Conservation (phyloP, 768 basidiomycete genomes). For the Tulasnella sp. region DNA sequence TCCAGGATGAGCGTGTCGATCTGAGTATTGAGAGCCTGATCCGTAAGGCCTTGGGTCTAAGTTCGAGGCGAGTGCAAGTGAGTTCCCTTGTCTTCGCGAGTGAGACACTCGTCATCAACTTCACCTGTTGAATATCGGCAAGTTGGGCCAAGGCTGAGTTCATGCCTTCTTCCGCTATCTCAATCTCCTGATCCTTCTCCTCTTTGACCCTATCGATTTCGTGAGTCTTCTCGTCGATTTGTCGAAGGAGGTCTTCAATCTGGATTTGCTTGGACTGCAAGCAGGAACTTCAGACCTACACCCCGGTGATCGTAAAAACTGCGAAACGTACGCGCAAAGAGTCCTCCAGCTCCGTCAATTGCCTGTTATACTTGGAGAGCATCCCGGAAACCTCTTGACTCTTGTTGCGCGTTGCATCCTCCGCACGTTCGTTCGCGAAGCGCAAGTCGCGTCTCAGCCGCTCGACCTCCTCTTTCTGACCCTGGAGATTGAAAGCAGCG, state of each 20-base stretch:
- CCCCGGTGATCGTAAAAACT: not conserved
- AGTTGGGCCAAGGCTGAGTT: slow-evolving; percentile 83
- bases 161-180: slow-evolving; percentile 92
- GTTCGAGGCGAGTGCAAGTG: not conserved
- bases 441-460: slow-evolving; percentile 81
- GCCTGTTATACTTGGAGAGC: slow-evolving; percentile 88
- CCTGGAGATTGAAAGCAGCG: slow-evolving; percentile 25
- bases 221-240: slow-evolving; percentile 58
- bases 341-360: slow-evolving; percentile 92
- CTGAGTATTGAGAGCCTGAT: slow-evolving; percentile 90
- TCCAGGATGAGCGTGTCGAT: slow-evolving; percentile 95
- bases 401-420: slow-evolving; percentile 84
- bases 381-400: slow-evolving; percentile 84
- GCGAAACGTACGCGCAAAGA: slow-evolving; percentile 66
- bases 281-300: not conserved
- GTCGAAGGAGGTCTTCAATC: slow-evolving; percentile 82
- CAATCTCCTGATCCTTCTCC: slow-evolving; percentile 95
- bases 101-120: slow-evolving; percentile 8
- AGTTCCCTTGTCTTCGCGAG: not conserved
- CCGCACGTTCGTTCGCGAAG: slow-evolving; percentile 97
- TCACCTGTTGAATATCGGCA: slow-evolving; percentile 74
- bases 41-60: slow-evolving; percentile 71
- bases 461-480: slow-evolving; percentile 91
- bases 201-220: slow-evolving; percentile 78
- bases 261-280: slow-evolving; percentile 85